Evolutionary conservation across 257 asterid genomes (phyloP).

Genomic region (Solanum chmielewskii): DNA sequence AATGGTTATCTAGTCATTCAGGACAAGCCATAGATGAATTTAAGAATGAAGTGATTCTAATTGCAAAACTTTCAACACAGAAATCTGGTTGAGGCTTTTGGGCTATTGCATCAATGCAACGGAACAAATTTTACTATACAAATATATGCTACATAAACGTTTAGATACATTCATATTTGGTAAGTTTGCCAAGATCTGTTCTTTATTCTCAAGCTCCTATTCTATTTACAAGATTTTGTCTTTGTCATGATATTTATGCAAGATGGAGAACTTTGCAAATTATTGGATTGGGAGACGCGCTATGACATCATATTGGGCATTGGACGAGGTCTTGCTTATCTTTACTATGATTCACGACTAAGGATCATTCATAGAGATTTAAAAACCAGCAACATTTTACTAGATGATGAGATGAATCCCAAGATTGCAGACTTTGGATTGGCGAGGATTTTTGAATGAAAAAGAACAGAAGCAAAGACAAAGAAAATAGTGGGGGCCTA

Average conservation of each 20-base stretch:
- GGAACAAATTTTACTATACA: constrained; percentile 3
- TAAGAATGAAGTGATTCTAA: constrained; percentile 2
- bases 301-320: not conserved
- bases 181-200: not conserved
- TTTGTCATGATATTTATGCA: not conserved
- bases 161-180: constrained; percentile 5
- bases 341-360: not conserved
- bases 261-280: not conserved
- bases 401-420: not conserved
- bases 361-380: not conserved
- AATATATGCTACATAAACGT: not conserved
- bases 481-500: not conserved
- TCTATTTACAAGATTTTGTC: too few species aligned
- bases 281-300: not conserved
- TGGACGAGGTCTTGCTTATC: not conserved
- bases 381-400: not conserved
- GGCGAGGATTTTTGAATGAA: not conserved
- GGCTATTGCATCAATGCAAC: constrained; percentile 9
- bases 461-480: not conserved
- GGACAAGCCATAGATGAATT: constrained; percentile 20
- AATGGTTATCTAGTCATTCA: constrained; percentile 12
- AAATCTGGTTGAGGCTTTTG: not conserved
- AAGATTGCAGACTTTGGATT: not conserved
- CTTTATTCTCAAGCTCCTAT: not conserved
- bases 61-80: not conserved